Conservation (phyloP, 2,329 filamentous ascomycete species). For the Colletotrichum shisoi region DNA sequence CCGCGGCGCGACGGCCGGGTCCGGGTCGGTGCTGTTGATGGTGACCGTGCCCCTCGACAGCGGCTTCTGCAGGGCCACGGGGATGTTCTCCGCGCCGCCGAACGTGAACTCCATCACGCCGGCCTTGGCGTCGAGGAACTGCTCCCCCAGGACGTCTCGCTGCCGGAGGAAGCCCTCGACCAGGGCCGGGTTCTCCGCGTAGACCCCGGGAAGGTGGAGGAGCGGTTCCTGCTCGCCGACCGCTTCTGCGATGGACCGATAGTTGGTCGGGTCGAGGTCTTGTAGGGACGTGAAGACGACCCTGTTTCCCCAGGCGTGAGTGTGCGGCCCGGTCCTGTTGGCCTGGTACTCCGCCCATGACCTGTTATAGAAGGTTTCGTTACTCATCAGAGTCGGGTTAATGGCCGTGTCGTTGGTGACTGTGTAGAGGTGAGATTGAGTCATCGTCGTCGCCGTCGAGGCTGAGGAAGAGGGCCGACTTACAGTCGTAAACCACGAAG, state of each 20-base stretch:
- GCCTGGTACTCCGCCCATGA: constrained; percentile 41
- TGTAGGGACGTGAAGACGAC: constrained; percentile 41
- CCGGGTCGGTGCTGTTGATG: constrained; percentile 41
- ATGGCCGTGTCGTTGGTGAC: constrained; percentile 32
- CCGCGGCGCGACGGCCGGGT: constrained; percentile 39
- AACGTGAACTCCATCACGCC: constrained; percentile 41
- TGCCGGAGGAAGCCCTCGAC: constrained; percentile 38
- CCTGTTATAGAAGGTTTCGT: constrained; percentile 41
- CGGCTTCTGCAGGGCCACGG: constrained; percentile 42
- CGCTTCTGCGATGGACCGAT: constrained; percentile 19
- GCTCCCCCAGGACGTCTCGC: constrained; percentile 27
- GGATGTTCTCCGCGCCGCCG: constrained; percentile 36
- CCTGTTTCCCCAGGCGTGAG: constrained; percentile 41
- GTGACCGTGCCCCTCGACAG: constrained; percentile 41
- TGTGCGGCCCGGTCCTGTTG: constrained; percentile 43
- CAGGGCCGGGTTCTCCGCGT: constrained; percentile 38
- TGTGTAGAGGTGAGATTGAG: neutral
- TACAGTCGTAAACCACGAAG: constrained; percentile 47
- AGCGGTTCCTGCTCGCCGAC: constrained; percentile 40
- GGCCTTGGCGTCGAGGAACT: constrained; percentile 39
- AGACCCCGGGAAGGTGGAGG: constrained; percentile 39
- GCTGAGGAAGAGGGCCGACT: constrained; percentile 24
- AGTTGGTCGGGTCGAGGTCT: constrained; percentile 32
- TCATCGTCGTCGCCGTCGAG: neutral
- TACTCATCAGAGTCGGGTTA: constrained; percentile 40